Base-by-base conservation (phyloP, 495 filamentous ascomycete species). In the Alectoria sarmentosa region DNA sequence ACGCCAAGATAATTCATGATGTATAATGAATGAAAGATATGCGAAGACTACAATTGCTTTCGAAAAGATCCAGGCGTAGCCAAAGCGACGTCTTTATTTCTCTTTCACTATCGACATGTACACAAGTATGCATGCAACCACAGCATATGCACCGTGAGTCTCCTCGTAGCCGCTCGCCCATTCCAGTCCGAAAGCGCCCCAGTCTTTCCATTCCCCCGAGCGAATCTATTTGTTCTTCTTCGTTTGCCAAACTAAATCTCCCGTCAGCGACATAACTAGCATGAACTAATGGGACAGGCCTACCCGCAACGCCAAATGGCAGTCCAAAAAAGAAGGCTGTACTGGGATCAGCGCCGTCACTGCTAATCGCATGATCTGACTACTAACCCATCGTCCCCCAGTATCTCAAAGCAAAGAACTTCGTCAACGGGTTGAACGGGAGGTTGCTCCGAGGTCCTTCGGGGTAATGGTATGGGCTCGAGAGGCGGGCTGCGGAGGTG, bases 391-490 rank as follows among this genome's bases (percentile, higher is more conserved):
- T 85, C 82, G 89, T 95, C 32, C 71, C 74, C 89, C 91, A 94
- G 85, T 88, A 98, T 79, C 87, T 82, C 68, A 89, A 55, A 65
- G 78, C 83, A 77, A 98, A 98, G 76, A 79, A 88, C 76, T 86
- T 87, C 72, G 88, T 95, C 79, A 88, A 79, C 69, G 95, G 87
- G 83, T 98, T 95, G 87, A 98, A 98, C 66, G 94, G 94, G 65
- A 98, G 79, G 83, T 96, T 97, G 81, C 83, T 86, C 73, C 86
- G 86, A 71, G 95, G 94, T 61, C 94, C 95, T 82, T 98, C 95
- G 66, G 92, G 89, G 81, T 98, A 98, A 83, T 98, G 94, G 84
- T 96, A 95, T 36, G 92, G 92, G 73, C 90, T 94, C 65, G 84
- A 85, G 69, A 94, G 78, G 78, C 89, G 93, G 75, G 88, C 79